Evolutionary conservation across 202 grass and related monocot species (phyloP).

Genomic region (Brachypodium distachyon): DNA sequence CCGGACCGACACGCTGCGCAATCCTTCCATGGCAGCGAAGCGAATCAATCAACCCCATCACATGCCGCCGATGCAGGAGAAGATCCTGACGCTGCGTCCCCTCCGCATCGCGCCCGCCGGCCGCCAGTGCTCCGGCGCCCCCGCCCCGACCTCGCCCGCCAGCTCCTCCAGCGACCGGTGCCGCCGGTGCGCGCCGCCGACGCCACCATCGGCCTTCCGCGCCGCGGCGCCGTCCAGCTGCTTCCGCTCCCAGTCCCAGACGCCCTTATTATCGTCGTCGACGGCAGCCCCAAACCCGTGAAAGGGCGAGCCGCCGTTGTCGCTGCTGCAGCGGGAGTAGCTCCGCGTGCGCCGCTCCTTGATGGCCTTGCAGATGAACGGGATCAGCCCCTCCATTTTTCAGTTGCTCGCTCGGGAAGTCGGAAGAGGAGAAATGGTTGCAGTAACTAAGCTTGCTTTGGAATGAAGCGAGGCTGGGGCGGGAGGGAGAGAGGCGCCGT

Average conservation of each 20-base stretch:
- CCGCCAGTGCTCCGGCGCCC: slow-evolving; percentile 25
- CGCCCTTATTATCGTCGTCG: neutral
- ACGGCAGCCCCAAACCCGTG: slow-evolving; percentile 2
- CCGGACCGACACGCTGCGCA: too few species aligned
- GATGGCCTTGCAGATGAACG: slow-evolving; percentile 74
- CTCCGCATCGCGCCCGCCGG: neutral
- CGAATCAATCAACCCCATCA: too few species aligned
- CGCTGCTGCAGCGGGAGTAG: slow-evolving; percentile 60
- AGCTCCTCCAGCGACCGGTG: slow-evolving; percentile 58
- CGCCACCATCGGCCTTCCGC: slow-evolving; percentile 16
- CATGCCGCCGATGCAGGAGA: slow-evolving; percentile 58
- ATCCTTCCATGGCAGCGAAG: neutral
- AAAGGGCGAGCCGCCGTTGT: neutral
- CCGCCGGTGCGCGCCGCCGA: slow-evolving; percentile 48
- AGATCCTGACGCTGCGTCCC: slow-evolving; percentile 44
- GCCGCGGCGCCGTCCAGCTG: neutral
- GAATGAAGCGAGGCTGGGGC: neutral
- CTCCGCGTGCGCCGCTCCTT: slow-evolving; percentile 51
- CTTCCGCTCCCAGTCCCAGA: slow-evolving; percentile 9
- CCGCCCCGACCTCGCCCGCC: slow-evolving; percentile 40
- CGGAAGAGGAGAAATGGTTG: too few species aligned
- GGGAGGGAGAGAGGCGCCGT: neutral
- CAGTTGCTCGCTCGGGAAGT: neutral
- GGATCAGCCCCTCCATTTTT: slow-evolving; percentile 71
- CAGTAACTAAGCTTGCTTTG: neutral